Conservation (phyloP, 2,329 filamentous ascomycete genomes). For the Ambrosiella xylebori region DNA sequence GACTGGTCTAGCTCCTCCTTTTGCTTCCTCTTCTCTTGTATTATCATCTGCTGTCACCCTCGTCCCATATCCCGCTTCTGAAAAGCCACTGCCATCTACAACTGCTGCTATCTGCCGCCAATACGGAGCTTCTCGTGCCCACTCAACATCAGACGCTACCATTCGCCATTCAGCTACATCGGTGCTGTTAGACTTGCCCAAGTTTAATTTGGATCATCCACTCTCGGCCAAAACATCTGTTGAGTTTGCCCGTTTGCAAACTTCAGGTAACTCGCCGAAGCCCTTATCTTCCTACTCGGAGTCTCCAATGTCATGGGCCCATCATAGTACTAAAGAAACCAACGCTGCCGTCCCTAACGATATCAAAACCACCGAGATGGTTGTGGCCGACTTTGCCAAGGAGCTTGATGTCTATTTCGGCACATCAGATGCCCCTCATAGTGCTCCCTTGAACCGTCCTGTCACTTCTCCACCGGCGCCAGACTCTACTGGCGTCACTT, state of each 20-base stretch:
- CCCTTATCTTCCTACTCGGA: background rate
- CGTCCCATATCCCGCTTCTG: background rate
- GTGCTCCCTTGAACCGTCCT: constrained; percentile 8
- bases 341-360: background rate
- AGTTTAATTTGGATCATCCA: constrained; percentile 1
- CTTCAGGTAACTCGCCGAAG: background rate
- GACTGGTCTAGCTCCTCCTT: background rate
- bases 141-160: constrained; percentile 2
- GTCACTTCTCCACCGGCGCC: background rate
- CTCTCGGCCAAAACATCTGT: constrained; percentile 14
- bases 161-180: background rate
- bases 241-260: constrained; percentile 2
- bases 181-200: background rate
- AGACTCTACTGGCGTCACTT: background rate
- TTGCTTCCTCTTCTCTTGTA: background rate
- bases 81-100: background rate
- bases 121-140: background rate
- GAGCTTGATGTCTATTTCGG: constrained; percentile 4
- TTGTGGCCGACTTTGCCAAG: constrained; percentile 1
- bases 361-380: background rate
- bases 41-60: background rate
- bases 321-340: background rate
- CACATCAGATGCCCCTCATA: constrained; percentile 2
- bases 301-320: background rate
- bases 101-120: background rate